phyloP scores from a whole-genome alignment of 441 rosid genomes.

The Adansonia gregorii region DNA sequence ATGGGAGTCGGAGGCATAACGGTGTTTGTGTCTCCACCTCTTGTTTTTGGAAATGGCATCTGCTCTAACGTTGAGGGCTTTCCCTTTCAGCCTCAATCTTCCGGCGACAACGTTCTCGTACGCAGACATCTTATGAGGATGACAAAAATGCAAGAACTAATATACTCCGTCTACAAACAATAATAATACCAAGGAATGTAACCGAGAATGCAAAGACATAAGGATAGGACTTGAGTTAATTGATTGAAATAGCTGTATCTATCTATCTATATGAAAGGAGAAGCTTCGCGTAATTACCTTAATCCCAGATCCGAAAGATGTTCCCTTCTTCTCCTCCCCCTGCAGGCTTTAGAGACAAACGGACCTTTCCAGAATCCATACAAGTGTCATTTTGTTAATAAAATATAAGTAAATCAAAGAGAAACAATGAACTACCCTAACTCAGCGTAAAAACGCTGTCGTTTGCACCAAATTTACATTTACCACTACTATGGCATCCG shows the following conservation, averaged over 20 bases:
- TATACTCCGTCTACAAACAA: not conserved
- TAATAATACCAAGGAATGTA: not conserved
- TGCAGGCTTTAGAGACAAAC: not conserved
- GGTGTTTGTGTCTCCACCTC: slow-evolving; percentile 28
- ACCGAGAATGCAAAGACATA: not conserved
- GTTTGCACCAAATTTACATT: not conserved
- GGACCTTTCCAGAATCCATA: not conserved
- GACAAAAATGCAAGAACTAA: not conserved
- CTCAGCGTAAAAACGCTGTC: not conserved
- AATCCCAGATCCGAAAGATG: not conserved
- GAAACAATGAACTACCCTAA: not conserved
- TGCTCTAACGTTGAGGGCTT: slow-evolving; percentile 38
- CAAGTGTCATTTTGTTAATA: not conserved
- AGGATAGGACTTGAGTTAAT: not conserved
- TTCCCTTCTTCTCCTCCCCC: not conserved
- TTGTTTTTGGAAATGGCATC: slow-evolving; percentile 39
- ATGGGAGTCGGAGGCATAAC: slow-evolving; percentile 11
- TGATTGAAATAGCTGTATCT: not conserved
- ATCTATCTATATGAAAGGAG: not conserved
- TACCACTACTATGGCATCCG: not conserved
- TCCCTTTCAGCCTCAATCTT: slow-evolving; percentile 45
- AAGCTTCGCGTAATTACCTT: not conserved
- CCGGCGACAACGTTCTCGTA: slow-evolving; percentile 38
- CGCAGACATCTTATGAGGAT: slow-evolving; percentile 35
- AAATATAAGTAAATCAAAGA: not conserved